These are phyloP conservation scores for Raphidocelis subcapitata DNA, from an alignment of 139 green algal species.

Conservation along the genomic window DNA sequence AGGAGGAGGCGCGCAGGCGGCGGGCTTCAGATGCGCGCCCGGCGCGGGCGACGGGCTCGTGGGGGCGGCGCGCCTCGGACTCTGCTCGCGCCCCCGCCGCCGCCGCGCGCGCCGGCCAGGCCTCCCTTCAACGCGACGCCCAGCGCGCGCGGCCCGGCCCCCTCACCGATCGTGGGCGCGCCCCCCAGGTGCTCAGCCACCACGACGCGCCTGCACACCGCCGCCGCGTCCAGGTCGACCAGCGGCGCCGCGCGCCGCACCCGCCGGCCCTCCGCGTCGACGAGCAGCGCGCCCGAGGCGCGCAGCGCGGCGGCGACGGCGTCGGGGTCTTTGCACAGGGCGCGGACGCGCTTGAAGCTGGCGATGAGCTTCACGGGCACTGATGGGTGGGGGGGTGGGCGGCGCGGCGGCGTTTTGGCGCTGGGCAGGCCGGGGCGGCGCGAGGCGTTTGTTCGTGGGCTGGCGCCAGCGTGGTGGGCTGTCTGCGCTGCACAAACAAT, in stretches of 20 bases:
- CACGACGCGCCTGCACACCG: conserved; percentile 50
- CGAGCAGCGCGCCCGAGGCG: conserved; percentile 19
- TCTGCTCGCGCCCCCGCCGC: too few species aligned
- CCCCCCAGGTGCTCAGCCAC: conserved; percentile 58
- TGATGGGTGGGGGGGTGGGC: conserved; percentile 32
- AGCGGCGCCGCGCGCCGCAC: conserved; percentile 39
- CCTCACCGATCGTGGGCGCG: conserved; percentile 53
- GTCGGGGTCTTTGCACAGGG: conserved; percentile 36
- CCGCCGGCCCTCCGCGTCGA: conserved; percentile 35
- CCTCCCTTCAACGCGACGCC: too few species aligned
- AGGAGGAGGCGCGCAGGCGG: neutral
- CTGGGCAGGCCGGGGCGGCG: too few species aligned
- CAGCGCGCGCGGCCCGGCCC: too few species aligned
- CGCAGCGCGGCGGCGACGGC: conserved; percentile 44
- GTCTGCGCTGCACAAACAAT: neutral
- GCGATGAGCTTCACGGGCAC: conserved; percentile 62
- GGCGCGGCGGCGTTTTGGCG: too few species aligned
- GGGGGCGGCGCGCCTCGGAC: too few species aligned
- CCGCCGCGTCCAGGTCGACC: conserved; percentile 48
- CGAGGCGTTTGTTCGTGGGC: too few species aligned
- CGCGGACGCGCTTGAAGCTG: conserved; percentile 59
- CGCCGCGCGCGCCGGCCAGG: too few species aligned
- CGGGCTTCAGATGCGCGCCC: too few species aligned
- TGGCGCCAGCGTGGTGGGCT: neutral
- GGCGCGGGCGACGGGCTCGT: too few species aligned